Percentiles rank a stretch among this genome's conserved stretches.
These are phyloP conservation scores for Leishmania turanica DNA, from an alignment of 208 protist genomes.

Conservation along the genomic window DNA sequence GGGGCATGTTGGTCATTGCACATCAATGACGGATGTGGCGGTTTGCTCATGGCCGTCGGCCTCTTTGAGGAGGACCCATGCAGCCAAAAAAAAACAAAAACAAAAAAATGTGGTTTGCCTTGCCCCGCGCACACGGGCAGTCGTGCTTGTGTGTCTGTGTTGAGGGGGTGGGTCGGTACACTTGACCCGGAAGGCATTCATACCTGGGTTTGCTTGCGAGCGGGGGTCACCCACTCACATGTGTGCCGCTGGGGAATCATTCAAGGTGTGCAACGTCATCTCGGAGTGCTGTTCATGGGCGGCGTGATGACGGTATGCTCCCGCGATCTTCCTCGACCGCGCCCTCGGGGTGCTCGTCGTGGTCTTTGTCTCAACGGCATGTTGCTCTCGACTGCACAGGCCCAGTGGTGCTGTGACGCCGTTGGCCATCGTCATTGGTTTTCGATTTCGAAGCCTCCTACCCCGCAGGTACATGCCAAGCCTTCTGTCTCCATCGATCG, in stretches of 20 bases:
- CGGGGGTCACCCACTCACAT: background rate
- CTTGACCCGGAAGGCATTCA: background rate
- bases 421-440: background rate
- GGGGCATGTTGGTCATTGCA: background rate
- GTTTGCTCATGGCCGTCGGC: too few relatives aligned
- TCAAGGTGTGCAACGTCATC: background rate
- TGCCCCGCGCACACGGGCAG: background rate
- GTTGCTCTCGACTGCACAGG: background rate
- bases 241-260: background rate
- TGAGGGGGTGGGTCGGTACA: background rate
- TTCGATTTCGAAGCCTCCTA: constrained; percentile 3
- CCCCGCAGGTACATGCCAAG: background rate
- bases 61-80: background rate
- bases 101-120: background rate
- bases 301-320: background rate
- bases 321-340: background rate
- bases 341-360: background rate
- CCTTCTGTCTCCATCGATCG: background rate
- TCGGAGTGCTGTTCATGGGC: background rate
- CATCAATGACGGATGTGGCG: background rate
- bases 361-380: background rate
- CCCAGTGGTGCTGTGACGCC: background rate
- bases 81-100: too few relatives aligned
- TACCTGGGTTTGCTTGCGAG: background rate
- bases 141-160: background rate